Percentiles rank a stretch among this genome's conserved stretches.
These are phyloP conservation scores for Rhizopogon parksii DNA, from an alignment of 1,284 basidiomycete genomes.

Conservation along the genomic window DNA sequence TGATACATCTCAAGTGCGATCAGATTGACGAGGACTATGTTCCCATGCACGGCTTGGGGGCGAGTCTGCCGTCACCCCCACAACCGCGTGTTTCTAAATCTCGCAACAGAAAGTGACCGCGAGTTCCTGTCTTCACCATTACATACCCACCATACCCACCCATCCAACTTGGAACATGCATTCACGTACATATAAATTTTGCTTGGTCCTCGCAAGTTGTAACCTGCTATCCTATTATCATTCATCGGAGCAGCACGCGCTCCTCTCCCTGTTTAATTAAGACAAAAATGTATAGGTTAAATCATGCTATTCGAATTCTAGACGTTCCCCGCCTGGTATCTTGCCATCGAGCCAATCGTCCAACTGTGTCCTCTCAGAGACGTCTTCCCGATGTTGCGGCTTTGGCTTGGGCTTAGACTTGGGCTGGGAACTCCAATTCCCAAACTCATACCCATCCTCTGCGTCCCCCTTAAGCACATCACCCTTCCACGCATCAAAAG, in stretches of 20 bases:
- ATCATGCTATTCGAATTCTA: not conserved
- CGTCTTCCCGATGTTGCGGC: not conserved
- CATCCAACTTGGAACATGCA: not conserved
- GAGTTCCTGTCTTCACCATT: not conserved
- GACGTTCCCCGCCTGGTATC: too few species aligned
- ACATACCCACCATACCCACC: not conserved
- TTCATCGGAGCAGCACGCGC: not conserved
- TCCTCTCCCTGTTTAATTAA: not conserved
- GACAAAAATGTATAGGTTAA: conserved; percentile 1
- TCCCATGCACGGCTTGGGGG: conserved; percentile 71
- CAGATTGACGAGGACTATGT: conserved; percentile 69
- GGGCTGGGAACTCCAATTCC: conserved; percentile 16
- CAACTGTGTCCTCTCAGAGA: not conserved
- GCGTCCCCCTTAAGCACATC: conserved; percentile 11
- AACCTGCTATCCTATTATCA: not conserved
- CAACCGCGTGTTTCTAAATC: conserved; percentile 29
- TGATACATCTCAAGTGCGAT: conserved; percentile 71
- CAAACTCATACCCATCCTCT: conserved; percentile 27
- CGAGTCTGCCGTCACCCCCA: conserved; percentile 30
- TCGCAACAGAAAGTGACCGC: conserved; percentile 24
- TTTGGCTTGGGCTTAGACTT: not conserved
- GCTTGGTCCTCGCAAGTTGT: not conserved
- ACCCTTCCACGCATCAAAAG: conserved; percentile 24
- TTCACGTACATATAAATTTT: not conserved
- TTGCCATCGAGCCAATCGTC: not conserved